These are phyloP conservation scores for Russula earlei DNA, from an alignment of 768 basidiomycete species.

Conservation along the genomic window DNA sequence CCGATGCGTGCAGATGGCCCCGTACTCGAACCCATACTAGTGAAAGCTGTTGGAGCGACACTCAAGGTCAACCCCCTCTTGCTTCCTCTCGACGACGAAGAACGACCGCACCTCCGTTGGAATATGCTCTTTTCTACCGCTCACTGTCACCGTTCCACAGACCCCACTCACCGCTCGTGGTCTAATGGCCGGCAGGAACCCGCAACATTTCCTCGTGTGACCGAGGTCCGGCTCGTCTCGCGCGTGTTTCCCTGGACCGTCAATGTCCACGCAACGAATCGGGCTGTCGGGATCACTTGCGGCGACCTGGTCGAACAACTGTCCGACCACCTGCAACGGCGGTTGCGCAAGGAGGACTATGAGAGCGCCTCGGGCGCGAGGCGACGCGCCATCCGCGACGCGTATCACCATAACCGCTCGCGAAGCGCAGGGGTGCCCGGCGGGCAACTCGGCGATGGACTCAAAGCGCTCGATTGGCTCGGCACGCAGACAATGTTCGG, in stretches of 20 bases:
- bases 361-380: slow-evolving; percentile 30
- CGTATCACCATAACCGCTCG: slow-evolving; percentile 61
- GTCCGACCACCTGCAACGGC: slow-evolving; percentile 39
- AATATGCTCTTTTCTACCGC: slow-evolving; percentile 62
- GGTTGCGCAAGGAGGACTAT: slow-evolving; percentile 46
- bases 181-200: slow-evolving; percentile 52
- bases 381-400: slow-evolving; percentile 36
- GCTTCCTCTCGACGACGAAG: slow-evolving; percentile 34
- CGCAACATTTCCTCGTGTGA: slow-evolving; percentile 55
- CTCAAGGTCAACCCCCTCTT: slow-evolving; percentile 56
- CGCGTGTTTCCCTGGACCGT: slow-evolving; percentile 48
- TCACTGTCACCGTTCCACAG: slow-evolving; percentile 53
- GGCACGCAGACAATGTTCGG: slow-evolving; percentile 50
- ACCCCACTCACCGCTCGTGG: slow-evolving; percentile 54
- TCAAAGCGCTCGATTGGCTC: slow-evolving; percentile 63
- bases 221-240: slow-evolving; percentile 44
- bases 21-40: slow-evolving; percentile 53
- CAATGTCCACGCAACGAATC: slow-evolving; percentile 35
- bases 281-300: slow-evolving; percentile 51
- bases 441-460: slow-evolving; percentile 49
- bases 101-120: slow-evolving; percentile 52
- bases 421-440: slow-evolving; percentile 57
- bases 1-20: slow-evolving; percentile 46
- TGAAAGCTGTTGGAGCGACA: slow-evolving; percentile 38
- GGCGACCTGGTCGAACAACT: slow-evolving; percentile 55